Conservation (phyloP, 2,329 filamentous ascomycete genomes). For the Dryadomyces sulphureus region DNA sequence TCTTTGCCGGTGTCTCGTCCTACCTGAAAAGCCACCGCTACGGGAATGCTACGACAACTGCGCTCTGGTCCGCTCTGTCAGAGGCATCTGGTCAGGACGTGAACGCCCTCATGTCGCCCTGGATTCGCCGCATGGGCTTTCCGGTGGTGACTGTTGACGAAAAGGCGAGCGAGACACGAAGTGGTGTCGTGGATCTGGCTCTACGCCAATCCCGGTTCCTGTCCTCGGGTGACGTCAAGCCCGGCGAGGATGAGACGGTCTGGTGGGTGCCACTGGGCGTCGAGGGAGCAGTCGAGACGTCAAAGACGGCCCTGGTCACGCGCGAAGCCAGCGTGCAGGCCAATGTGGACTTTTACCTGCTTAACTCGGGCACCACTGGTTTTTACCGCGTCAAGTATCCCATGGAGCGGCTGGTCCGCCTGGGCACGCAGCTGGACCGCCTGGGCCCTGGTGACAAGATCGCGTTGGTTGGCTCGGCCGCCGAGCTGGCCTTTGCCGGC, state of each 20-base stretch:
- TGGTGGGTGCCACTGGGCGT: constrained; percentile 91
- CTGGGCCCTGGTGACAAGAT: constrained; percentile 84
- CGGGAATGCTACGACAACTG: constrained; percentile 78
- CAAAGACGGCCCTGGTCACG: constrained; percentile 52
- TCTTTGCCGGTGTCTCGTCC: constrained; percentile 76
- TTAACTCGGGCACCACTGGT: constrained; percentile 79
- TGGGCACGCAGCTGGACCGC: constrained; percentile 61
- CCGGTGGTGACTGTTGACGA: constrained; percentile 79
- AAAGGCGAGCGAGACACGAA: constrained; percentile 49
- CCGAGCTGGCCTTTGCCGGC: constrained; percentile 77
- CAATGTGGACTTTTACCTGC: constrained; percentile 74
- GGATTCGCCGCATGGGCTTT: constrained; percentile 93
- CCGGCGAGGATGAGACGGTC: constrained; percentile 77
- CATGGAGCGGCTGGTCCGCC: constrained; percentile 62
- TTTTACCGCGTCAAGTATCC: constrained; percentile 92
- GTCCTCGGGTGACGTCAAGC: constrained; percentile 76
- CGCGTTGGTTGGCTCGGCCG: constrained; percentile 76
- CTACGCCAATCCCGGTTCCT: constrained; percentile 66
- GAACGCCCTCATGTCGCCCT: constrained; percentile 74
- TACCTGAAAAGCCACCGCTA: constrained; percentile 86
- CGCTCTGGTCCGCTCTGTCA: constrained; percentile 78
- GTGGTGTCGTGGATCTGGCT: constrained; percentile 50
- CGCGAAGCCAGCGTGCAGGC: constrained; percentile 66
- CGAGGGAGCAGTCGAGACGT: constrained; percentile 38
- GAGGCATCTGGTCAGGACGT: constrained; percentile 82